These are phyloP conservation scores for Syncephalastrum sp. DNA, from an alignment of 371 early-diverging fungal genomes.

Conservation along the genomic window DNA sequence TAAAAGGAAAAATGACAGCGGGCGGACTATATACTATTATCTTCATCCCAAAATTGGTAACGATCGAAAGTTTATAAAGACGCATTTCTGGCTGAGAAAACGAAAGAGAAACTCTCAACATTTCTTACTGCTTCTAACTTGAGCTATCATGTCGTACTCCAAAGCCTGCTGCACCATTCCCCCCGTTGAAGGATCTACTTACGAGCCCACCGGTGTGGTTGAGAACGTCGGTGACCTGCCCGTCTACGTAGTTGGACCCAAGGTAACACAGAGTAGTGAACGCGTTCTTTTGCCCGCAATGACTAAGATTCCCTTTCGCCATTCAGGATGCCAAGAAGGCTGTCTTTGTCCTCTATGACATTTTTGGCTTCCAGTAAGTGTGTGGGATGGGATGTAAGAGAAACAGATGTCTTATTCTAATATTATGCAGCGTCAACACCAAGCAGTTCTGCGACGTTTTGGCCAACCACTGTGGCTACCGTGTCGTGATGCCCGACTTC, in stretches of 20 bases:
- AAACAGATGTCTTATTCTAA: not conserved
- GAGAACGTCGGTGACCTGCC: conserved; percentile 30
- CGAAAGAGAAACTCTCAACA: not conserved
- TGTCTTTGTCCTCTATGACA: conserved; percentile 49
- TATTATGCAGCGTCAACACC: conserved; percentile 40
- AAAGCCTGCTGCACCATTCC: conserved; percentile 64
- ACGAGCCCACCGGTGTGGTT: conserved; percentile 53
- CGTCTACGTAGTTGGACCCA: conserved; percentile 30
- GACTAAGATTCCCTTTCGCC: not conserved
- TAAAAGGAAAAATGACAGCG: too few species aligned
- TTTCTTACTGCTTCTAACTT: not conserved
- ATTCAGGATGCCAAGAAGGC: conserved; percentile 41
- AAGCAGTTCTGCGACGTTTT: conserved; percentile 69
- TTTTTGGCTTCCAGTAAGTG: conserved; percentile 45
- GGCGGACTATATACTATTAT: too few species aligned
- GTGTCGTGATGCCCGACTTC: conserved; percentile 68
- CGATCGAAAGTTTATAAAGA: not conserved
- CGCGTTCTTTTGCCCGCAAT: too few species aligned
- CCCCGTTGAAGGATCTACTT: conserved; percentile 54
- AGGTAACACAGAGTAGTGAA: conserved; percentile 7
- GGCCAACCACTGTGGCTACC: conserved; percentile 53
- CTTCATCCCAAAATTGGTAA: too few species aligned
- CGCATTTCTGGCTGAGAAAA: not conserved
- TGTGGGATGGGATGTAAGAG: not conserved
- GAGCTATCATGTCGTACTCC: conserved; percentile 45